Percentiles rank a stretch among this genome's conserved stretches.
Conservation (phyloP, 352 stramenopile species). For the Thalassiosira mediterranea region DNA sequence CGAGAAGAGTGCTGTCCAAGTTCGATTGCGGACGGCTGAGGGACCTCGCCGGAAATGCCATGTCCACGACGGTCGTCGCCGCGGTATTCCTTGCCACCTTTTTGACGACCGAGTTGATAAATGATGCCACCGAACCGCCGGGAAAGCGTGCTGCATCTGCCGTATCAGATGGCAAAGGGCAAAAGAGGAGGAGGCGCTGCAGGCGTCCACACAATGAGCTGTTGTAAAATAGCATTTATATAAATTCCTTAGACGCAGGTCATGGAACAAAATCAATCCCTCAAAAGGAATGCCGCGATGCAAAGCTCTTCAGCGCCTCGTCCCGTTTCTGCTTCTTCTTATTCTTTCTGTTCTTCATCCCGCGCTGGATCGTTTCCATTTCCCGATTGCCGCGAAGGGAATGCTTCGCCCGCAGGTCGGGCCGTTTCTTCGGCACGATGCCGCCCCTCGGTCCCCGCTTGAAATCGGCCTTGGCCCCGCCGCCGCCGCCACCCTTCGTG, state of each 20-base stretch:
- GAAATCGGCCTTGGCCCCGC: not conserved
- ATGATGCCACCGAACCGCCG: no score
- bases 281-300: slow-evolving; percentile 10
- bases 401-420: slow-evolving; percentile 30
- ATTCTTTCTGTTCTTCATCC: slow-evolving; percentile 51
- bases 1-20: slow-evolving; percentile 1
- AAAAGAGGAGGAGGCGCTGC: no score
- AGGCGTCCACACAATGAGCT: no score
- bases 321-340: slow-evolving; percentile 56
- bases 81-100: slow-evolving; percentile 26
- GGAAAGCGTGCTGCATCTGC: no score
- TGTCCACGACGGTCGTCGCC: slow-evolving; percentile 23
- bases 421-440: slow-evolving; percentile 29
- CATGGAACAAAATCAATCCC: no score
- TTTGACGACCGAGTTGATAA: slow-evolving; percentile 21
- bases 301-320: slow-evolving; percentile 25
- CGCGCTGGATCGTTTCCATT: slow-evolving; percentile 18
- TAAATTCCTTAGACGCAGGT: no score
- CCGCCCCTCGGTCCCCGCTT: slow-evolving; percentile 26
- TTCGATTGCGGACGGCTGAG: slow-evolving; percentile 24
- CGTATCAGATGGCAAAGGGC: no score
- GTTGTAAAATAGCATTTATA: no score
- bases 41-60: slow-evolving; percentile 33
- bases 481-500: slow-evolving; percentile 17
- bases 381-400: slow-evolving; percentile 18